phyloP scores from a whole-genome alignment of 805 yeast species.

The Candida piceae region DNA sequence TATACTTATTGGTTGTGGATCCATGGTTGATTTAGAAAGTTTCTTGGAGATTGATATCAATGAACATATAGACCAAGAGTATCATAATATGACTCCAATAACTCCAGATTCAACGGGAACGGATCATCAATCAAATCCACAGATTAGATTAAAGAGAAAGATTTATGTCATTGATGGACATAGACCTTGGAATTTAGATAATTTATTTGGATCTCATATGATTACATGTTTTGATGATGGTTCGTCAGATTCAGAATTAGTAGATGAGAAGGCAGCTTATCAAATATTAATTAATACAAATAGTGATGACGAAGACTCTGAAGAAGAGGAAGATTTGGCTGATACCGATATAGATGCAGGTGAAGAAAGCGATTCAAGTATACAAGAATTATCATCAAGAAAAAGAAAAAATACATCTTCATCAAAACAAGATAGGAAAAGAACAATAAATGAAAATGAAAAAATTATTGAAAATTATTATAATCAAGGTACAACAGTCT shows the following conservation, averaged over 20 bases:
- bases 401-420: conserved; percentile 14
- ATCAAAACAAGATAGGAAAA: conserved; percentile 36
- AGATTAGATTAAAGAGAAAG: conserved; percentile 42
- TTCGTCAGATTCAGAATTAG: conserved; percentile 52
- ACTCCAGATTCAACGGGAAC: conserved; percentile 24
- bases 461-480: conserved; percentile 68
- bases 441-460: conserved; percentile 43
- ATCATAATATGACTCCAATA: conserved; percentile 17
- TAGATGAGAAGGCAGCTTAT: conserved; percentile 59
- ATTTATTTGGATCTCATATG: conserved; percentile 75
- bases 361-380: no score
- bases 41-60: conserved; percentile 61
- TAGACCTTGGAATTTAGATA: conserved; percentile 95
- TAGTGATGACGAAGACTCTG: conserved; percentile 32
- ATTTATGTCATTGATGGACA: conserved; percentile 87
- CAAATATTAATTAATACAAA: conserved; percentile 39
- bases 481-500: conserved; percentile 72
- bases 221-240: conserved; percentile 89
- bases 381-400: conserved; percentile 22
- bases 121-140: conserved; percentile 8
- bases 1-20: conserved; percentile 87
- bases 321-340: conserved; percentile 23
- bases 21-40: conserved; percentile 77
- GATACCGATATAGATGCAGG: conserved; percentile 28
- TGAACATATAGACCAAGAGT: conserved; percentile 38